Percentiles rank a stretch among this genome's conserved stretches.
Conservation (phyloP, 2,329 filamentous ascomycete genomes). For the Clonostachys rosea region DNA sequence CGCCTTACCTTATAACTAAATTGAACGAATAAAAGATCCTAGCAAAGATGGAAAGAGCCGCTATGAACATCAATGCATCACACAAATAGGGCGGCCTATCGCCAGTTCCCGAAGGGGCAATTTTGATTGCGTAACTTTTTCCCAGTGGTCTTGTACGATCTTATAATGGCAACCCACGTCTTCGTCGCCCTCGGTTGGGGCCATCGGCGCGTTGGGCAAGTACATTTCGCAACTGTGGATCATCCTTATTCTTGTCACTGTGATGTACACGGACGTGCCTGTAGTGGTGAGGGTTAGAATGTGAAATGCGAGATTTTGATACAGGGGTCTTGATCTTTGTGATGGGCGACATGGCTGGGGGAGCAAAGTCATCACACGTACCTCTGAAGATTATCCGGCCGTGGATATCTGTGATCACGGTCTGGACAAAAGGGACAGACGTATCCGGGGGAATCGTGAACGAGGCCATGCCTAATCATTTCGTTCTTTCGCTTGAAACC, state of each 20-base stretch:
- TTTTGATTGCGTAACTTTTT: too few species aligned
- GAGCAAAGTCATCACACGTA: conserved; percentile 31
- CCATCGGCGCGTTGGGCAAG: conserved; percentile 83
- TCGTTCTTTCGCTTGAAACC: conserved; percentile 71
- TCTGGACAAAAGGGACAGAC: conserved; percentile 95
- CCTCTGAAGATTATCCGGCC: conserved; percentile 94
- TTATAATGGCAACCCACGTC: conserved; percentile 43
- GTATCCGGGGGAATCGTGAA: conserved; percentile 92
- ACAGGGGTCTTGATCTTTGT: too few species aligned
- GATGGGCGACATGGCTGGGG: too few species aligned
- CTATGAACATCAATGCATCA: too few species aligned
- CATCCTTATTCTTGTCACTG: conserved; percentile 83
- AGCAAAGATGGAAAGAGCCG: too few species aligned
- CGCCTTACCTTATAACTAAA: too few species aligned
- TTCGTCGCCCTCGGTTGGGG: conserved; percentile 72
- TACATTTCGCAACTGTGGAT: conserved; percentile 75
- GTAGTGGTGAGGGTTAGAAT: not conserved
- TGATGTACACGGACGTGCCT: conserved; percentile 95
- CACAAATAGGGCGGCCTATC: too few species aligned
- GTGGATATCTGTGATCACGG: conserved; percentile 87
- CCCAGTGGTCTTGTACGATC: too few species aligned
- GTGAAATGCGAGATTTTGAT: too few species aligned
- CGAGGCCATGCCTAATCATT: conserved; percentile 75
- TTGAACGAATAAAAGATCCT: too few species aligned
- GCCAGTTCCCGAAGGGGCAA: too few species aligned